Base-by-base conservation (phyloP, 345 rosid genomes). In the Eutrema yunnanense region DNA sequence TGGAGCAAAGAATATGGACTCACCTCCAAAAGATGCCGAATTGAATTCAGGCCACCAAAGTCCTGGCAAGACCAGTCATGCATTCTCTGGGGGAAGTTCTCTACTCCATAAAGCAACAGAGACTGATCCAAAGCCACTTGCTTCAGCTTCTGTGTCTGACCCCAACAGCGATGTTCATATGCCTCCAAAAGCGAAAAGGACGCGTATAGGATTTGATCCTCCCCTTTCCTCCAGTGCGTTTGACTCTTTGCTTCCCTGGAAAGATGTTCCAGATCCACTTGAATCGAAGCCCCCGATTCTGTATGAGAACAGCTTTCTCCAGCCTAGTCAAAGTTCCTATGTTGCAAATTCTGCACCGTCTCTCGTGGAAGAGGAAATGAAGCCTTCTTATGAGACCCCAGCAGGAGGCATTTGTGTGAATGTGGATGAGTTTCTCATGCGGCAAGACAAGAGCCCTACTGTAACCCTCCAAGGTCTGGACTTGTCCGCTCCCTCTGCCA, bases 1-100 rank as follows among this genome's bases (percentile, higher is more conserved):
- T 73, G 89, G 87, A 76, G 69, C 67, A 36, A 88, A 86, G 85
- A 84, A 78, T 76, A 73, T 82, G 48, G 96, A 94, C 69, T 77
- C 82, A 36, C 60, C 87, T 64, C 52, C 73, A 13, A 83, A 81
- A 76, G 90, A 86, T 59, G 59, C 87, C 5, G 54, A 79, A 29
- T 69, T 76, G 44, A 74, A 60, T 60, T 72, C 78, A 49, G 79
- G 79, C 67, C 50, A 73, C 65, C 88, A 82, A 61, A 88, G 71
- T 49, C 63, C 88, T 16, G 60, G 74, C 57, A 83, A 71, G 49
- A 16, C 79, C 13, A 81, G 75, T 78, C 79, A 60, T 47, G 65
- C 59, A 52, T 81, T 80, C 83, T 67, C 90, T 14, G 78, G 80
- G 6, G 73, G 72, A 16, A 82, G 71, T 56, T 72, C 82, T 32